phyloP scores from a whole-genome alignment of 352 stramenopile species.

The Phytophthora capsici region DNA sequence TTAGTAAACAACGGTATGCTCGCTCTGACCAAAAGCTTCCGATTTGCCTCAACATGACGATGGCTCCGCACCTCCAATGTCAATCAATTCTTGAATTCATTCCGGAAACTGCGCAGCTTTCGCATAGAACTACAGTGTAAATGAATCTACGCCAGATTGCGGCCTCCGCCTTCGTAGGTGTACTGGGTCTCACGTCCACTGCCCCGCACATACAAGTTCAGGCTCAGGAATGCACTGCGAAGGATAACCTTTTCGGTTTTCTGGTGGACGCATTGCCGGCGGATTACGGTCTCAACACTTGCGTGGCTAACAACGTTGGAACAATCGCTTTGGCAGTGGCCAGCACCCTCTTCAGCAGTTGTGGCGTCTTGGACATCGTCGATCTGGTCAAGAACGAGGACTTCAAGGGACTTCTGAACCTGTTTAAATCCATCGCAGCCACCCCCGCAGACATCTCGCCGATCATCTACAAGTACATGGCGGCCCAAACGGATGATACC shows the following conservation, averaged over 20 bases:
- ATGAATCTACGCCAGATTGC: constrained; percentile 35
- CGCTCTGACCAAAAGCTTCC: constrained; percentile 13
- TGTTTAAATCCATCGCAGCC: constrained; percentile 45
- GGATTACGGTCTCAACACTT: constrained; percentile 54
- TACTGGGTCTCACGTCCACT: constrained; percentile 18
- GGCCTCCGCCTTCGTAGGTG: constrained; percentile 20
- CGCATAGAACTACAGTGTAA: not conserved
- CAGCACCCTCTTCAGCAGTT: constrained; percentile 42
- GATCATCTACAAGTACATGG: constrained; percentile 58
- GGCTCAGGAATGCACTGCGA: constrained; percentile 33
- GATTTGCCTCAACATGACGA: constrained; percentile 23
- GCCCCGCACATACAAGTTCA: constrained; percentile 9
- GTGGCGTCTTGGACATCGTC: constrained; percentile 45
- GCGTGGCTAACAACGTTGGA: constrained; percentile 55
- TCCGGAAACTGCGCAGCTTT: constrained; percentile 17
- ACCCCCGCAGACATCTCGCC: constrained; percentile 43
- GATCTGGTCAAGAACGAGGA: constrained; percentile 40
- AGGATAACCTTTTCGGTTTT: constrained; percentile 34
- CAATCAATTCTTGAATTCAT: constrained; percentile 20
- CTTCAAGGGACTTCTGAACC: constrained; percentile 29
- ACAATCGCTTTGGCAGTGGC: constrained; percentile 34
- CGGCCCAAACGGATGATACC: constrained; percentile 30
- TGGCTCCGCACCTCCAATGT: not conserved
- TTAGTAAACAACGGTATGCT: no score
- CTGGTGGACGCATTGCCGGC: constrained; percentile 36